Evolutionary conservation across 768 basidiomycete genomes (phyloP), one percentile per base, ranked within the genome.

Genomic region (Suillus luteus): DNA sequence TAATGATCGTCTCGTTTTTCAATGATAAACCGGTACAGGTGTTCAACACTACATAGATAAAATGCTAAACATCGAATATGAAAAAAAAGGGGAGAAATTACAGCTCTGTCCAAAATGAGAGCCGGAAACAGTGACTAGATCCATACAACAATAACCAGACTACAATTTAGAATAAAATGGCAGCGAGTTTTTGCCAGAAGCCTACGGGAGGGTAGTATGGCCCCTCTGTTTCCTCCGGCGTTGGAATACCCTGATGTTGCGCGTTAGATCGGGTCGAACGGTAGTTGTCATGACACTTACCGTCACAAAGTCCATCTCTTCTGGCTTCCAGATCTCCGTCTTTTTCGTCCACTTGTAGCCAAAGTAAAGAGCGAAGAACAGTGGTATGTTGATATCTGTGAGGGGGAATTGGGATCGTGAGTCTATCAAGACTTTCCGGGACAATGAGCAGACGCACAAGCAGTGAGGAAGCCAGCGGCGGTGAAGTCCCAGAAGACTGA

Each of bases 241-340:
- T 49, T 7, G 65, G 65, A 44, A 66, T 64, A 12, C 65, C 65
- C 65, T 66, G 19, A 24, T 19, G 2, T 7, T 10, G 19, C 10
- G 19, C 17, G 8, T 58, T 17, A 58, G 2, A 11, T 41, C 6
- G 10, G 41, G 57, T n/a, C 4, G 14, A 54, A n/a, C 37, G n/a
- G 19, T 5, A 27, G 14, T 5, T 2, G n/a, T 11, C 17, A 38
- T n/a, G 49, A 15, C 58, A 77, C 83, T 64, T 60, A 85, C 86
- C 15, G 88, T 88, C 60, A 85, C 82, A 63, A 90, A 87, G 73
- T 90, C 89, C 88, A 89, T 90, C 68, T 90, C 85, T 27, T 79
- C 62, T 2, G 85, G 79, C 63, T 80, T 82, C 87, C 87, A 88
- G 49, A 78, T 9, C 33, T 41, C 31, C 4, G 73, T 68, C 57